Conservation (phyloP, 345 rosid genomes). For the Hibiscus mutabilis region DNA sequence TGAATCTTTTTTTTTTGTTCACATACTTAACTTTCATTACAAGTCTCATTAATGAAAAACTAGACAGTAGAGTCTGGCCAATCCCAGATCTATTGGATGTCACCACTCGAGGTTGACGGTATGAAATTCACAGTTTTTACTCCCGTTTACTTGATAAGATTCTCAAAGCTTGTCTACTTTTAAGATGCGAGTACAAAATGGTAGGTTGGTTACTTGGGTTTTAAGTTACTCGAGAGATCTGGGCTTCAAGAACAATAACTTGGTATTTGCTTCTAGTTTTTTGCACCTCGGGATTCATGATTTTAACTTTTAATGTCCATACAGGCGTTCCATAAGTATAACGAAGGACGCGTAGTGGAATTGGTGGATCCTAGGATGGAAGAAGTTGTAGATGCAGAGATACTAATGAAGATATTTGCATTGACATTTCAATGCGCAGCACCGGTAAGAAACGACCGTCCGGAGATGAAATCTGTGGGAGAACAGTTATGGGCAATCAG, state of each 20-base stretch:
- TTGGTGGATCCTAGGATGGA: slow-evolving; percentile 66
- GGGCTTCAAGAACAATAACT: neutral
- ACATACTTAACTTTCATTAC: neutral
- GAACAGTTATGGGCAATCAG: slow-evolving; percentile 67
- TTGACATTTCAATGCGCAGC: slow-evolving; percentile 92
- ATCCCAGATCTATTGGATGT: neutral
- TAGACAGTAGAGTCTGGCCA: neutral
- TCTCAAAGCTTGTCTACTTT: too few relatives aligned
- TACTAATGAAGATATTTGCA: slow-evolving; percentile 51
- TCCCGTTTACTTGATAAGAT: too few relatives aligned
- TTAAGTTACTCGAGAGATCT: too few relatives aligned
- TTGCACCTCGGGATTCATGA: neutral
- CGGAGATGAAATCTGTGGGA: slow-evolving; percentile 79
- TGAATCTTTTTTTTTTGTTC: neutral
- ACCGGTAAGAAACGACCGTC: slow-evolving; percentile 61
- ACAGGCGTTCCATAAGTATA: slow-evolving; percentile 69
- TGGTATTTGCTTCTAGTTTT: neutral
- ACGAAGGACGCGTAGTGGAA: slow-evolving; percentile 46
- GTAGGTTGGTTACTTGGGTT: too few relatives aligned
- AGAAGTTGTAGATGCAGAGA: slow-evolving; percentile 40
- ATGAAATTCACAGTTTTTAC: too few relatives aligned
- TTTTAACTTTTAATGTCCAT: neutral
- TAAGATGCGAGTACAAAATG: too few relatives aligned
- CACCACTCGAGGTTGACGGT: too few relatives aligned
- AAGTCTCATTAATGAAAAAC: neutral